A percentile compares a stretch with the other conserved stretches of the same genome.
Conservation (phyloP, 2,329 filamentous ascomycete species). For the Aspergillus alliaceus region DNA sequence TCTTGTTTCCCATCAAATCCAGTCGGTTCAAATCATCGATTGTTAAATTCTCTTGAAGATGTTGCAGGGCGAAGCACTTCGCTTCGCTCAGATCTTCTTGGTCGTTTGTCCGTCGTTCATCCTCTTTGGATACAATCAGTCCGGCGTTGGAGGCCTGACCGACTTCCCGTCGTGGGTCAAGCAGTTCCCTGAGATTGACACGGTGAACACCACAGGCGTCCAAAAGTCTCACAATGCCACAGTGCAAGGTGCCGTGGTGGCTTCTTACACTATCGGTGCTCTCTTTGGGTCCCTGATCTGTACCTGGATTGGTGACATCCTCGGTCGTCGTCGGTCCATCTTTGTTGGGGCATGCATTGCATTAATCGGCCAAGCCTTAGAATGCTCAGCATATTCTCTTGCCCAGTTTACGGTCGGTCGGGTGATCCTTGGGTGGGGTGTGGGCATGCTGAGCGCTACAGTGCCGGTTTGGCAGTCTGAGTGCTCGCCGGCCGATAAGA, state of each 20-base stretch:
- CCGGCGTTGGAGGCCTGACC: constrained; percentile 51
- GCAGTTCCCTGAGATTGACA: constrained; percentile 51
- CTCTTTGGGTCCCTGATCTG: constrained; percentile 49
- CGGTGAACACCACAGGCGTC: constrained; percentile 43
- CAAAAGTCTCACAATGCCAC: constrained; percentile 47
- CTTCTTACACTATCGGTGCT: constrained; percentile 46
- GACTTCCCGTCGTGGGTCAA: constrained; percentile 29
- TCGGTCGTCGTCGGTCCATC: constrained; percentile 49
- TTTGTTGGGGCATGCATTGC: constrained; percentile 42
- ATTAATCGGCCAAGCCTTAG: constrained; percentile 45
- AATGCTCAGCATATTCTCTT: constrained; percentile 47
- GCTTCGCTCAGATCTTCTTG: constrained; percentile 15
- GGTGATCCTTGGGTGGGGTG: constrained; percentile 45
- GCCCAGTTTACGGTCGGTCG: constrained; percentile 49
- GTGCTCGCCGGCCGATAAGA: constrained; percentile 16
- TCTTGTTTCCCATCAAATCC: neutral
- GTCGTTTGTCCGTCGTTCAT: constrained; percentile 41
- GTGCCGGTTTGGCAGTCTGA: constrained; percentile 47
- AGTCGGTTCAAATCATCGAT: neutral
- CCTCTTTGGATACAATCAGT: constrained; percentile 55
- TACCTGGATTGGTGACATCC: constrained; percentile 46
- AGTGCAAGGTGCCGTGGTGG: constrained; percentile 33
- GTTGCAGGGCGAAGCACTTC: constrained; percentile 8
- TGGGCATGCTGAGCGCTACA: constrained; percentile 45
- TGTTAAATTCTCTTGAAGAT: neutral